Conservation (phyloP, 139 green algal genomes). For the Coelastrella sp. region DNA sequence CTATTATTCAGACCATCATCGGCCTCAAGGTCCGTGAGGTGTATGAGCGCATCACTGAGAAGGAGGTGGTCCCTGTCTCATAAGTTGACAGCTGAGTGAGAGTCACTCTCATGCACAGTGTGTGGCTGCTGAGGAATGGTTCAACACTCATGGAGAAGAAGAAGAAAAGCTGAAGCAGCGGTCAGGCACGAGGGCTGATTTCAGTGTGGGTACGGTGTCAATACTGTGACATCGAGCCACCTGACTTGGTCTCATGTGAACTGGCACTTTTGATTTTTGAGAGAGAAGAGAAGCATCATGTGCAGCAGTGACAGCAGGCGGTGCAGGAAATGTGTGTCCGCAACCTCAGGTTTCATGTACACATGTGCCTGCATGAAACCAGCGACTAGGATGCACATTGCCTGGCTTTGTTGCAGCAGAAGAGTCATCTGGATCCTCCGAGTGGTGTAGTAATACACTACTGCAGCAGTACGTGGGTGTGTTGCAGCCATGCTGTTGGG, state of each 20-base stretch:
- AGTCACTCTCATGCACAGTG: neutral
- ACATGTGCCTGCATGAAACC: neutral
- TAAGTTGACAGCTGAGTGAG: neutral
- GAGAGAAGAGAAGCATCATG: neutral
- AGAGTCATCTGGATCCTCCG: no score
- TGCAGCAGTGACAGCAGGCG: neutral
- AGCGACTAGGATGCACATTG: no score
- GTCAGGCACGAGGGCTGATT: no score
- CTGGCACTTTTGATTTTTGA: neutral
- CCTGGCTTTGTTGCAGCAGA: no score
- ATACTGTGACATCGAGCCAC: neutral
- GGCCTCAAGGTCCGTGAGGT: slow-evolving; percentile 98
- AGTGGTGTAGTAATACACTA: neutral
- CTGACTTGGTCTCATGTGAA: no score
- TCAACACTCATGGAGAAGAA: no score
- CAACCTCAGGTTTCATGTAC: neutral
- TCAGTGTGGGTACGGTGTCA: neutral
- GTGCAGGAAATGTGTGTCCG: neutral
- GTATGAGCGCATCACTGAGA: slow-evolving; percentile 94
- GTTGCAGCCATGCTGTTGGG: neutral
- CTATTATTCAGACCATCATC: slow-evolving; percentile 80
- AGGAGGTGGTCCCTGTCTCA: slow-evolving; percentile 69
- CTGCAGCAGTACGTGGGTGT: neutral
- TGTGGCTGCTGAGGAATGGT: neutral
- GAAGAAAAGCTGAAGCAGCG: no score